Evolutionary conservation across 345 rosid species (phyloP).

Genomic region (Salix viminalis): DNA sequence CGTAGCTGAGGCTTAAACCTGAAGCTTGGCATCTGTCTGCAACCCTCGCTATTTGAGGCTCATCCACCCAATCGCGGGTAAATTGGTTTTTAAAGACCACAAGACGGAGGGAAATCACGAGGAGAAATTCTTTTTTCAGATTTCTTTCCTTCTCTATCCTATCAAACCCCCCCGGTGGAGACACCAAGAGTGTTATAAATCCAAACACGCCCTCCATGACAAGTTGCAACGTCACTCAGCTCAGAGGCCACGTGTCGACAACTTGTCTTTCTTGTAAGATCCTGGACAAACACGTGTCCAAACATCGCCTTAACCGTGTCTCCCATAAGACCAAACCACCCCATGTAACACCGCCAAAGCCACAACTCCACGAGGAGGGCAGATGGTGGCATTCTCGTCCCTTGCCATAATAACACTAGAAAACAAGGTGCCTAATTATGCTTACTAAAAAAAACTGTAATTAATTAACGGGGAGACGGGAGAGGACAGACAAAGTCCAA

Average conservation of each 20-base stretch:
- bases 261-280: not conserved
- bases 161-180: not conserved
- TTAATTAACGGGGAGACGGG: not conserved
- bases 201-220: not conserved
- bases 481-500: not conserved
- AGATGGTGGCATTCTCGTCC: not conserved
- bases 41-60: too few relatives aligned
- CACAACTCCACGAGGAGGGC: not conserved
- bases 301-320: not conserved
- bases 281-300: not conserved
- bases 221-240: too few relatives aligned
- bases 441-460: not conserved
- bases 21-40: too few relatives aligned
- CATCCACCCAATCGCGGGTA: too few relatives aligned
- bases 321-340: not conserved
- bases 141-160: too few relatives aligned
- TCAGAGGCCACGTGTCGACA: conserved; percentile 3
- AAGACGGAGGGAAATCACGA: too few relatives aligned
- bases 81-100: too few relatives aligned
- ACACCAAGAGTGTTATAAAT: not conserved
- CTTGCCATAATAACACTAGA: too few relatives aligned
- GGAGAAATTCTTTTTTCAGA: too few relatives aligned
- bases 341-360: not conserved
- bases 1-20: too few relatives aligned
- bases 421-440: too few relatives aligned